These are phyloP conservation scores for Cercospora brassicicola DNA, from an alignment of 2,329 filamentous ascomycete species.

Conservation along the genomic window DNA sequence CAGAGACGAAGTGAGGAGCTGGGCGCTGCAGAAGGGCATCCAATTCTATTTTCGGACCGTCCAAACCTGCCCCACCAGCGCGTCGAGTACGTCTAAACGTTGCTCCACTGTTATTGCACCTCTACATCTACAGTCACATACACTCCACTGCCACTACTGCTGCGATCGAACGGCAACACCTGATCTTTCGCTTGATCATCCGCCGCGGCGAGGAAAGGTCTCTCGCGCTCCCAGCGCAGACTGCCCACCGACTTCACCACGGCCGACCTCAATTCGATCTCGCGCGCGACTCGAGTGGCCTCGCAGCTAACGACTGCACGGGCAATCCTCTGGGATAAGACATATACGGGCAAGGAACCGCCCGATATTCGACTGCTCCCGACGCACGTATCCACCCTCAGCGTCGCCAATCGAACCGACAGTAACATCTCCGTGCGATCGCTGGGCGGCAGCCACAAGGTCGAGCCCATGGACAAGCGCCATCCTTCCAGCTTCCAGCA, in stretches of 20 bases:
- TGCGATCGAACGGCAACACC: neutral
- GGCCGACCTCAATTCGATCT: slow-evolving; percentile 14
- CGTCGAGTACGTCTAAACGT: neutral
- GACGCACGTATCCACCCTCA: slow-evolving; percentile 52
- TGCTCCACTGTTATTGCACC: neutral
- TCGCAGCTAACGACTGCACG: slow-evolving; percentile 48
- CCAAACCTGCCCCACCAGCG: neutral
- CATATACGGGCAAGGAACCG: slow-evolving; percentile 47
- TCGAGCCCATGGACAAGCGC: slow-evolving; percentile 76
- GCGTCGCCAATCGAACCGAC: slow-evolving; percentile 50
- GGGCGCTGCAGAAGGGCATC: neutral
- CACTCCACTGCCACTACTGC: neutral
- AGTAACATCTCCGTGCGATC: slow-evolving; percentile 53
- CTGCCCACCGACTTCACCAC: slow-evolving; percentile 10
- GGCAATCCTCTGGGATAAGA: slow-evolving; percentile 53
- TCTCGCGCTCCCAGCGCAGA: neutral
- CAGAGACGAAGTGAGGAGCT: neutral
- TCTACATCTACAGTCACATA: neutral
- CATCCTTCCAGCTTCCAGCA: slow-evolving; percentile 98
- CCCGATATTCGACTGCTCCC: slow-evolving; percentile 49
- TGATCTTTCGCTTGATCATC: neutral
- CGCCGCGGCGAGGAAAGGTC: neutral
- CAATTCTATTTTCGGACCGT: neutral
- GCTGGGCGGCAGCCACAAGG: slow-evolving; percentile 47
- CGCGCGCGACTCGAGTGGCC: slow-evolving; percentile 8